Evolutionary conservation across 75 land plant genomes (phyloP).

Genomic region (Cunninghamia lanceolata): DNA sequence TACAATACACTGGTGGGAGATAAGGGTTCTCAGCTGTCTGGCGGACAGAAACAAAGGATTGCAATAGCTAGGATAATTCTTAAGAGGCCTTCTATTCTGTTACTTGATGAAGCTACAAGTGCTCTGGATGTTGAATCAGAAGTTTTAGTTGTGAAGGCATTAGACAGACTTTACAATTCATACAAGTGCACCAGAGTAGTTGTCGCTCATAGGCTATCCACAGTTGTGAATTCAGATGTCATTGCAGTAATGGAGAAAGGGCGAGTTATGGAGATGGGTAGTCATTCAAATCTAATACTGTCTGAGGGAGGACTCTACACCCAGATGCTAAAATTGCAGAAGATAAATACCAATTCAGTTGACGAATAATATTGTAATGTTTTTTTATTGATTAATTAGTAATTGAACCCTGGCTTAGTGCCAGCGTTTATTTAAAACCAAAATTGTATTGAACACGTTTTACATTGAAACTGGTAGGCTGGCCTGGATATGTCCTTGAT

Average conservation of each 20-base stretch:
- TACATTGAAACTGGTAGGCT: too few relatives aligned
- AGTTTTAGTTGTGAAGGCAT: slow-evolving; percentile 34
- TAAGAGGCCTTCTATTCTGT: slow-evolving; percentile 51
- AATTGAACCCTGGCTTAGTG: too few relatives aligned
- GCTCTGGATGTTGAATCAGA: slow-evolving; percentile 70
- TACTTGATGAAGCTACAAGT: slow-evolving; percentile 74
- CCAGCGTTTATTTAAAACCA: too few relatives aligned
- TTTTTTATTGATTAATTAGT: too few relatives aligned
- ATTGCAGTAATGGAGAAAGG: slow-evolving; percentile 65
- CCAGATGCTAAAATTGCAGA: not conserved
- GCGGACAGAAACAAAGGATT: slow-evolving; percentile 67
- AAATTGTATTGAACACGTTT: too few relatives aligned
- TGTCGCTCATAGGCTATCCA: slow-evolving; percentile 59
- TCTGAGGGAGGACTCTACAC: slow-evolving; percentile 37
- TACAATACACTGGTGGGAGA: slow-evolving; percentile 64
- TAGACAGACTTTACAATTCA: slow-evolving; percentile 22
- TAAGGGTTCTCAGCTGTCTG: slow-evolving; percentile 54
- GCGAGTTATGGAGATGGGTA: slow-evolving; percentile 43
- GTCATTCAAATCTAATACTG: slow-evolving; percentile 33
- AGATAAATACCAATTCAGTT: not conserved
- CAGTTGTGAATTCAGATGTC: slow-evolving; percentile 48
- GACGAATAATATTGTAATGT: too few relatives aligned
- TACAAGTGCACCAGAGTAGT: slow-evolving; percentile 34
- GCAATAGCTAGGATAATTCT: slow-evolving; percentile 67
- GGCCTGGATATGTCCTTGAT: too few relatives aligned